Evolutionary conservation across 177 flowering plant genomes (phyloP).

Genomic region (Vitis hybrid): DNA sequence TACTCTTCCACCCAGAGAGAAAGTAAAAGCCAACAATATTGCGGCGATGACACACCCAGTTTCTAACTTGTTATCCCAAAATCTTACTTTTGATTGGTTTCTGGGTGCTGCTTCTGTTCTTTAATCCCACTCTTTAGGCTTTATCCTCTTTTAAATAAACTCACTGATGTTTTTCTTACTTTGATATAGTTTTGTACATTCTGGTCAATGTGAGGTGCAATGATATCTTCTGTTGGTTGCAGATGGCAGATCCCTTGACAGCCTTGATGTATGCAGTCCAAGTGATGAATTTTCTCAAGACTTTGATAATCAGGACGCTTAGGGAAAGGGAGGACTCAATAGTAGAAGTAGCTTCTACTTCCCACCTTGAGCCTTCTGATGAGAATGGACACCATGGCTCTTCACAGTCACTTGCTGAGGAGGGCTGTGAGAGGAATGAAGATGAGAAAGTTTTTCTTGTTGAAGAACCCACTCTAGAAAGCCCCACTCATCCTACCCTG

Average conservation of each 20-base stretch:
- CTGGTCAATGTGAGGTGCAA: not conserved
- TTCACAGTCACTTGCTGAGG: constrained; percentile 29
- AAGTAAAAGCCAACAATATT: too few species aligned
- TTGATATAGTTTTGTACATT: too few species aligned
- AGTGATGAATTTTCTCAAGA: constrained; percentile 96
- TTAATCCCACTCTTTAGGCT: too few species aligned
- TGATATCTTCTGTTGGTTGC: constrained; percentile 24
- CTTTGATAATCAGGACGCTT: constrained; percentile 59
- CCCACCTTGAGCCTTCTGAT: constrained; percentile 49
- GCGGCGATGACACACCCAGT: too few species aligned
- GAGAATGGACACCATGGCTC: constrained; percentile 53
- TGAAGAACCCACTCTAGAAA: constrained; percentile 38
- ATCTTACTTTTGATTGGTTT: too few species aligned
- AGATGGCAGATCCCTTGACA: constrained; percentile 97
- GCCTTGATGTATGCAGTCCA: constrained; percentile 97
- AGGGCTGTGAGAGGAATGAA: constrained; percentile 15
- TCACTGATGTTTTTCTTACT: too few species aligned
- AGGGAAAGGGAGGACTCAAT: constrained; percentile 64
- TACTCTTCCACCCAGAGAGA: too few species aligned
- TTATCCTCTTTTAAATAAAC: too few species aligned
- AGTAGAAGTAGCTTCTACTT: constrained; percentile 32
- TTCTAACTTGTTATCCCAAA: too few species aligned
- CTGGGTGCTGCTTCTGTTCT: too few species aligned
- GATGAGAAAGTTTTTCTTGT: constrained; percentile 24
- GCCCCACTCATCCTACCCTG: constrained; percentile 13